Base-by-base conservation (phyloP, 2,329 filamentous ascomycete species). In the Scedosporium apiospermum region DNA sequence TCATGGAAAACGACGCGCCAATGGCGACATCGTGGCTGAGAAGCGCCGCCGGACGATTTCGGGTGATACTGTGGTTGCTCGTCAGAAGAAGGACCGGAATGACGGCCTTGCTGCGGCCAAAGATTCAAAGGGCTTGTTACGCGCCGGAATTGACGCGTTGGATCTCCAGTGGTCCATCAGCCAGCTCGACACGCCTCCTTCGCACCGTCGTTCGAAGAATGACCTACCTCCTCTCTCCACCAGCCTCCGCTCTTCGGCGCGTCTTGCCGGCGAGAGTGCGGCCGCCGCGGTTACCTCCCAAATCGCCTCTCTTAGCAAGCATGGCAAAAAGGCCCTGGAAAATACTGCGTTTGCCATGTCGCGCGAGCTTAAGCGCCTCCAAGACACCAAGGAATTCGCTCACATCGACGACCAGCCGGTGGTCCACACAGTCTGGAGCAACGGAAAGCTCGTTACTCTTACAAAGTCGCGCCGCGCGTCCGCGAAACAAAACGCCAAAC, bases 321-420 rank as follows among this genome's bases (percentile, higher is more conserved):
- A 85, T 59, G 77, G 81, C 62, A 79, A 82, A 66, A 83, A 84
- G 68, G 75, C 76, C 7, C 72, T 81, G 59, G 80, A 84, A 63
- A 80, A 80, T 66, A 74, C 74, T 16, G 68, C 79, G 26, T 68
- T 74, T 27, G 78, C 77, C 62, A 72, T 84, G 66, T 74, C 80
- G 42, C 82, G 86, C 64, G 87, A 89, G 68, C 71, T 88, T 30
- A 74, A 77, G 71, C 78, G 82, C 65, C 71, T 91, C 61, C 78
- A 82, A 73, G 81, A 89, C 72, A 83, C 86, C 64, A 82, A 85
- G 63, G 85, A 88, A 67, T 88, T 80, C 65, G 75, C 80, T 0
- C 79, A 81, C 57, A 81, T 87, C 23, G 85, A 88, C 62, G 80
- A 79, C 14, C 75, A 79, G 61, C 84, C 84, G 4, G 80, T 88